A percentile compares a stretch with the other conserved stretches of the same genome.
Evolutionary conservation across 169 alveolate genomes (phyloP).

Genomic region (Cryptosporidium felis): DNA sequence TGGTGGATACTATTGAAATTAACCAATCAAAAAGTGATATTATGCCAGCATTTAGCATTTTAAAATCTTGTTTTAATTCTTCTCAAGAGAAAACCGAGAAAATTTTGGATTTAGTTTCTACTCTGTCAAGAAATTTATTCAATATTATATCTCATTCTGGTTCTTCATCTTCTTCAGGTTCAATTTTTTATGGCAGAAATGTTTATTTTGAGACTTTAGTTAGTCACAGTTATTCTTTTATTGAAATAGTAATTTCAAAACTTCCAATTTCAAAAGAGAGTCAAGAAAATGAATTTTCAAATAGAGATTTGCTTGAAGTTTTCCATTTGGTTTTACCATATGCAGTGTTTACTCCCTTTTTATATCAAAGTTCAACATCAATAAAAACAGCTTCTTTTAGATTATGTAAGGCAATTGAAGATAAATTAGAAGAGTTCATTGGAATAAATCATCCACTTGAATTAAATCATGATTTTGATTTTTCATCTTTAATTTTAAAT

Average conservation of each 20-base stretch:
- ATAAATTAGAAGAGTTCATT: background rate
- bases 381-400: slow-evolving; percentile 39
- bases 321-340: background rate
- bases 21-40: background rate
- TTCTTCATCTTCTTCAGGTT: background rate
- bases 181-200: slow-evolving; percentile 28
- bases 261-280: background rate
- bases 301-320: background rate
- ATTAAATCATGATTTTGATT: too few species aligned
- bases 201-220: slow-evolving; percentile 20
- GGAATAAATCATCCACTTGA: background rate
- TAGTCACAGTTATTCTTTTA: slow-evolving; percentile 54
- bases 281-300: background rate
- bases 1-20: slow-evolving; percentile 57
- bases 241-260: slow-evolving; percentile 32
- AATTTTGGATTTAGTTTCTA: background rate
- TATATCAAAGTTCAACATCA: background rate
- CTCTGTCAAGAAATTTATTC: slow-evolving; percentile 10
- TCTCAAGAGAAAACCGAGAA: background rate
- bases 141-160: background rate
- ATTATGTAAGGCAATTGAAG: slow-evolving; percentile 30
- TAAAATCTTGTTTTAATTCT: slow-evolving; percentile 4
- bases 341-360: slow-evolving; percentile 3
- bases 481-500: too few species aligned
- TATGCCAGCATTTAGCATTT: background rate